Conservation (phyloP, 345 rosid species). For the Zanthoxylum bungeanum region DNA sequence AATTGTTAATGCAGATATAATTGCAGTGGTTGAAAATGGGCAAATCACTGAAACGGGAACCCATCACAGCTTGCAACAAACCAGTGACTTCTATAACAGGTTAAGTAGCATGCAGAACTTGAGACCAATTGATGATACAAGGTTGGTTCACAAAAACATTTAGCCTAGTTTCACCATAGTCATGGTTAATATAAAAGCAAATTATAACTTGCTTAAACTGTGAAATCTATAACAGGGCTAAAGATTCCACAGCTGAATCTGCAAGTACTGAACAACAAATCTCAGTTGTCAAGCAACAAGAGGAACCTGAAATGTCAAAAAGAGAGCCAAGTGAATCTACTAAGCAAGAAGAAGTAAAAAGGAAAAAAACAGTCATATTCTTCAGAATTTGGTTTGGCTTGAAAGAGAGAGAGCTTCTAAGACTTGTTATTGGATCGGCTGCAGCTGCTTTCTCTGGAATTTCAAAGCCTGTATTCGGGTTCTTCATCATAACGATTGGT, state of each 20-base stretch:
- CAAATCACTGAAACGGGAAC: slow-evolving; percentile 53
- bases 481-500: slow-evolving; percentile 54
- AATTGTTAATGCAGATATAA: slow-evolving; percentile 50
- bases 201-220: slow-evolving; percentile 6
- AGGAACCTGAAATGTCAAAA: slow-evolving; percentile 7
- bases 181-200: background rate
- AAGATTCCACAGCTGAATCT: slow-evolving; percentile 15
- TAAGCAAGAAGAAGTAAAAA: slow-evolving; percentile 16
- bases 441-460: slow-evolving; percentile 70
- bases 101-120: slow-evolving; percentile 49
- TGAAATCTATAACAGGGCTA: slow-evolving; percentile 23
- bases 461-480: slow-evolving; percentile 65
- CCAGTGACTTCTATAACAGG: slow-evolving; percentile 38
- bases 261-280: slow-evolving; percentile 7
- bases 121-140: slow-evolving; percentile 20
- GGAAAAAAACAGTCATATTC: slow-evolving; percentile 27
- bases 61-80: slow-evolving; percentile 46
- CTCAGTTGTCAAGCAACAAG: slow-evolving; percentile 15
- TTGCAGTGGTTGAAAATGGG: slow-evolving; percentile 57
- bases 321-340: slow-evolving; percentile 10
- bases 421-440: slow-evolving; percentile 36
- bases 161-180: background rate
- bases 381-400: slow-evolving; percentile 60
- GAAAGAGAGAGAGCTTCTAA: slow-evolving; percentile 35
- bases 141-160: slow-evolving; percentile 28